phyloP scores from a whole-genome alignment of 352 stramenopile genomes.

The Phytophthora pseudosyringae region DNA sequence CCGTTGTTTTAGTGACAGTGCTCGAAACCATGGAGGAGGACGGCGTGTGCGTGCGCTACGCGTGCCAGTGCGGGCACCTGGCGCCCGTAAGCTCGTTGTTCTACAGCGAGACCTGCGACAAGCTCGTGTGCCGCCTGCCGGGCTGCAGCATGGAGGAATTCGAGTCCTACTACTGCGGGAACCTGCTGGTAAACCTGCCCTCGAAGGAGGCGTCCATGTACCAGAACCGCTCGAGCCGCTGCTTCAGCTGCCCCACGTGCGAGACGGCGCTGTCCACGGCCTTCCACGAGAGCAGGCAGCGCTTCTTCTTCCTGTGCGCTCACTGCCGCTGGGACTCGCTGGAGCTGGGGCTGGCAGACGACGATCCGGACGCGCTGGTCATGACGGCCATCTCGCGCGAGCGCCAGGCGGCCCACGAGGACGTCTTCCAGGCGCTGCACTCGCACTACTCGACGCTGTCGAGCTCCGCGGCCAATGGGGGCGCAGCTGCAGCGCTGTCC shows the following conservation, averaged over 20 bases:
- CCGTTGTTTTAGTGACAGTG: no score
- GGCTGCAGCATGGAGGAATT: slow-evolving; percentile 86
- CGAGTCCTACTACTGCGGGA: slow-evolving; percentile 89
- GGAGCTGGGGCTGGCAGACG: slow-evolving; percentile 61
- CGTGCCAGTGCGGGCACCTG: slow-evolving; percentile 75
- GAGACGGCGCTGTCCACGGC: slow-evolving; percentile 70
- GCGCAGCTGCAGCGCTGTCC: background rate
- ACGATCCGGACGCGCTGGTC: slow-evolving; percentile 85
- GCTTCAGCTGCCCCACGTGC: slow-evolving; percentile 81
- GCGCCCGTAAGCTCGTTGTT: slow-evolving; percentile 65
- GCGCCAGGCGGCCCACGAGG: slow-evolving; percentile 72
- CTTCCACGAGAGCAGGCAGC: slow-evolving; percentile 57
- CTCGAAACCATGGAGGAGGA: slow-evolving; percentile 9
- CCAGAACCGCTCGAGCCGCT: slow-evolving; percentile 88
- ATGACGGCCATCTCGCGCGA: slow-evolving; percentile 83
- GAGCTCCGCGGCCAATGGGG: slow-evolving; percentile 11
- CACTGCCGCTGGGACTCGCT: slow-evolving; percentile 91
- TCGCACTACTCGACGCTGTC: slow-evolving; percentile 52
- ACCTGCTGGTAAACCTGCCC: slow-evolving; percentile 85
- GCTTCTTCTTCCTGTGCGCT: slow-evolving; percentile 83
- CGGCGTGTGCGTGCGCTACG: slow-evolving; percentile 67
- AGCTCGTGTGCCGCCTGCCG: slow-evolving; percentile 73
- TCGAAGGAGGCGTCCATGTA: slow-evolving; percentile 89
- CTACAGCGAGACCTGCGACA: slow-evolving; percentile 81
- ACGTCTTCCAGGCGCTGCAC: slow-evolving; percentile 77